Base-by-base conservation (phyloP, 2,329 filamentous ascomycete species). In the Cytospora mali region DNA sequence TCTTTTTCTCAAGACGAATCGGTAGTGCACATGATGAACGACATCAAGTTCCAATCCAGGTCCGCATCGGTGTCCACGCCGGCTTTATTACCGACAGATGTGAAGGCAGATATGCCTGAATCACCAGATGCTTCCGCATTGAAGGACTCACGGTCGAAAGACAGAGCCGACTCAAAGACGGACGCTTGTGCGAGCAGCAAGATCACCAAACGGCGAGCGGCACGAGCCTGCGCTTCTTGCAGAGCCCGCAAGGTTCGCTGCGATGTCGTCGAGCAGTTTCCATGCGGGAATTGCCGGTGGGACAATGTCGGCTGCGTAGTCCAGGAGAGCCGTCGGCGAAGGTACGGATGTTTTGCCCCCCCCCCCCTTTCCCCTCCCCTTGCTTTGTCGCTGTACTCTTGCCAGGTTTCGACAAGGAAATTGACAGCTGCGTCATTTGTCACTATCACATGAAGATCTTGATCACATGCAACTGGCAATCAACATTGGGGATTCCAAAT, bases 191-290 rank as follows among this genome's bases (percentile, higher is more conserved):
- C 72, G 39, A 65, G 63, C 29, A 66, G 72, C 11, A 87, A 86
- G 72, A 71, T 81, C 66, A 84, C 78, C 58, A 97, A 97, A 78
- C 85, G 93, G 71, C 86, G 93, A 72, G 93, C 93, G n/a, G 92
- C 93, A 11, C 91, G 94, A 69, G 93, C 93, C 21, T 97, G 93
- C 75, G 91, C 92, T 66, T 92, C 90, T 70, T 97, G 93, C 77
- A 86, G 93, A 70, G 88, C 90, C 62, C 88, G 93, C 72, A 97
- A 97, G 75, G 93, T 97, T 49, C 87, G 93, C 62, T 97, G 93
- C 79, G 93, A 97, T 79, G 93, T 97, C 62, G 92, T 95, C 64
- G 92, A 96, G 75, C 89, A 90, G 55, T 89, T 89, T 50, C 92
- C 92, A 1, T 96, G 92, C 75, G 93, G 91, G 61, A 96, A 96